Evolutionary conservation across 164 flowering plant species (phyloP).

Genomic region (Chimonanthus praecox): DNA sequence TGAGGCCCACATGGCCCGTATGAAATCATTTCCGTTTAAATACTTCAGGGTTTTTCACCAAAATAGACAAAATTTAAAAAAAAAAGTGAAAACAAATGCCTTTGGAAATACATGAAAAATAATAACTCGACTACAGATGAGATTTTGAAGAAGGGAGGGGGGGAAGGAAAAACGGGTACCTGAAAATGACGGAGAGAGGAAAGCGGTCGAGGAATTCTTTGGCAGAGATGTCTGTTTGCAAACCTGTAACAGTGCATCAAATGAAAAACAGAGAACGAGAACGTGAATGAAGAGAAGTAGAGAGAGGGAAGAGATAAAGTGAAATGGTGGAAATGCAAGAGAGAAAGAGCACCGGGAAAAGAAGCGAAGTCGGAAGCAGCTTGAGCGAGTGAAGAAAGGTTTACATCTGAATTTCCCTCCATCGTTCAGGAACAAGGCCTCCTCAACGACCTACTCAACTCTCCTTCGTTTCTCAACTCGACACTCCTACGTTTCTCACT

Average conservation of each 20-base stretch:
- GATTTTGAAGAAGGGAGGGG: not conserved
- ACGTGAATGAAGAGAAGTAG: not conserved
- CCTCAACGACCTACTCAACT: not conserved
- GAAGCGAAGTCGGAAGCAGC: slow-evolving; percentile 68
- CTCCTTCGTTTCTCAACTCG: not conserved
- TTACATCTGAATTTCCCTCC: slow-evolving; percentile 7
- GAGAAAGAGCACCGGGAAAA: slow-evolving; percentile 42
- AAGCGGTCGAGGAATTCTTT: slow-evolving; percentile 58
- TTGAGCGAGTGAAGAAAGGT: slow-evolving; percentile 40
- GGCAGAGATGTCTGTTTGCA: slow-evolving; percentile 46
- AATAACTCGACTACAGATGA: not conserved
- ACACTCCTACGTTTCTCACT: not conserved
- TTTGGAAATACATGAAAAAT: too few relatives aligned
- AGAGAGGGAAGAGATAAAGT: not conserved
- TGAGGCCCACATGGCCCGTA: too few relatives aligned
- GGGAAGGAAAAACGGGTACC: slow-evolving; percentile 23
- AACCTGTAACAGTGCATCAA: slow-evolving; percentile 29
- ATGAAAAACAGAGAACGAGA: not conserved
- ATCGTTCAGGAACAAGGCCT: not conserved
- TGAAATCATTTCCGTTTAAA: too few relatives aligned
- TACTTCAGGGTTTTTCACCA: too few relatives aligned
- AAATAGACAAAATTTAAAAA: not conserved
- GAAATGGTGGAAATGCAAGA: not conserved
- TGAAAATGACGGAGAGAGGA: slow-evolving; percentile 67
- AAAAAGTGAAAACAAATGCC: not conserved